Conservation (phyloP, 257 asterid species). For the Salvia hispanica region DNA sequence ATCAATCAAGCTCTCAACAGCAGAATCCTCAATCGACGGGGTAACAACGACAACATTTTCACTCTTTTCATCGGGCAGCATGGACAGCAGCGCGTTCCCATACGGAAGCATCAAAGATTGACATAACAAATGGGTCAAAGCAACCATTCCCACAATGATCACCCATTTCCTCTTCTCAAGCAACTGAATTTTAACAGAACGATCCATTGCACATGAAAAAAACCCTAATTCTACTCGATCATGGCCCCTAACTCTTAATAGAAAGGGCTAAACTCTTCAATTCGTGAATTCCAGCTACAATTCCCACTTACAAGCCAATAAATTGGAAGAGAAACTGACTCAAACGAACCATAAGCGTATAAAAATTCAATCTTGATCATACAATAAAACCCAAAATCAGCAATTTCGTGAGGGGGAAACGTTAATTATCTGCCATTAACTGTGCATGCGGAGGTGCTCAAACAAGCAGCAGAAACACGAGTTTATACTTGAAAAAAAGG, state of each 20-base stretch:
- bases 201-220: conserved; percentile 43
- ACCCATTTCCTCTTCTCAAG: conserved; percentile 75
- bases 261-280: not conserved
- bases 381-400: too few relatives aligned
- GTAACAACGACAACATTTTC: conserved; percentile 18
- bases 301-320: not conserved
- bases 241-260: not conserved
- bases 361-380: not conserved
- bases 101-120: conserved; percentile 83
- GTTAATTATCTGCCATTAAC: not conserved
- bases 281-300: not conserved
- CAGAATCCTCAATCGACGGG: conserved; percentile 29
- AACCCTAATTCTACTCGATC: conserved; percentile 16
- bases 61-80: conserved; percentile 44
- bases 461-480: not conserved
- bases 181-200: conserved; percentile 38
- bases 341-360: conserved; percentile 6
- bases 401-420: not conserved
- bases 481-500: not conserved
- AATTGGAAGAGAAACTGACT: not conserved
- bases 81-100: conserved; percentile 60
- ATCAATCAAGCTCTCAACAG: conserved; percentile 27
- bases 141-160: conserved; percentile 64
- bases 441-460: too few relatives aligned
- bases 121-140: conserved; percentile 69